These are phyloP conservation scores for Colletotrichum paranaense DNA, from an alignment of 2,329 filamentous ascomycete species.

Conservation along the genomic window DNA sequence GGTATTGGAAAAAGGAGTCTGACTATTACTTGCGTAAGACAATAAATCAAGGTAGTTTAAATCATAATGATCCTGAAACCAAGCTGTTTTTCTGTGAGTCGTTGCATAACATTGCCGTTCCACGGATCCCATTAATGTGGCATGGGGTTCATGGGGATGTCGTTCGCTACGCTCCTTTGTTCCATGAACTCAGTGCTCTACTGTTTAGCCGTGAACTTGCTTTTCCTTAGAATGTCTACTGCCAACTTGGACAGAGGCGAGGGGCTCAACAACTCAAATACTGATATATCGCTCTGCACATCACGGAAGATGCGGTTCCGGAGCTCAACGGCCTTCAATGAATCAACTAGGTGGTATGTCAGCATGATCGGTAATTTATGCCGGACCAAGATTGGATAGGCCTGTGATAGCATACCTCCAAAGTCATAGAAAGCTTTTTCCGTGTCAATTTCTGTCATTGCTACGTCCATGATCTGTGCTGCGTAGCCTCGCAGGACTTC, in stretches of 20 bases:
- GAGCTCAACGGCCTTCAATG: conserved; percentile 21
- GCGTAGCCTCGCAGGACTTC: not conserved
- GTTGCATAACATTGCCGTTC: no score
- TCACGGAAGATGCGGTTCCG: conserved; percentile 14
- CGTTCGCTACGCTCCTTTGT: no score
- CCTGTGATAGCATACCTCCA: not conserved
- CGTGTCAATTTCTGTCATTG: not conserved
- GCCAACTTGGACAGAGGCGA: conserved; percentile 13
- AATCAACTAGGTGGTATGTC: not conserved
- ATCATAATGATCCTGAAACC: no score
- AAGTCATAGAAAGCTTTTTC: conserved; percentile 28
- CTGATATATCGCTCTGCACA: conserved; percentile 15
- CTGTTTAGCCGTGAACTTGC: not conserved
- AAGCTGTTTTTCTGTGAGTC: no score
- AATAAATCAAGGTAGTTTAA: no score
- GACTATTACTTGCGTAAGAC: no score
- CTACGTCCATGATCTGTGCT: conserved; percentile 11
- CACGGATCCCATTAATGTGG: no score
- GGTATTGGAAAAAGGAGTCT: no score
- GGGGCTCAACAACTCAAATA: conserved; percentile 22
- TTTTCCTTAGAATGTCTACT: not conserved
- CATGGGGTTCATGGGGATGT: no score
- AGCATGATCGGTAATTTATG: not conserved
- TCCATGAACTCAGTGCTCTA: no score
- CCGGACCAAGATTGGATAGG: no score